Percentiles rank a stretch among this genome's conserved stretches.
Evolutionary conservation across 148 eudicot genomes (phyloP).

Genomic region (Oxyria digyna): DNA sequence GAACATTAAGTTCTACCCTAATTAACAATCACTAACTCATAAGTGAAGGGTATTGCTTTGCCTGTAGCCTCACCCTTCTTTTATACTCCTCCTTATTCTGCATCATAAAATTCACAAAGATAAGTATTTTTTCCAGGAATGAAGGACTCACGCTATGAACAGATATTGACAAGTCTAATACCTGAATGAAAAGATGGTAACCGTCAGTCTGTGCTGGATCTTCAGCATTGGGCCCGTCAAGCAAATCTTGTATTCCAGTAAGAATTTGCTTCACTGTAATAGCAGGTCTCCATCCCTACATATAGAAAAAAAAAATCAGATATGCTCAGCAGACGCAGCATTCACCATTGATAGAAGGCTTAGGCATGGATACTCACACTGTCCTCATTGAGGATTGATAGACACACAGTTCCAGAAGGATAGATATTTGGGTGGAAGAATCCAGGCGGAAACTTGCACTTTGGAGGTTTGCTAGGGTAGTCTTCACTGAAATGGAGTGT

Average conservation of each 20-base stretch:
- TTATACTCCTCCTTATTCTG: slow-evolving; percentile 11
- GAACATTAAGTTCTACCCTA: slow-evolving; percentile 1
- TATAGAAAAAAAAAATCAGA: not conserved
- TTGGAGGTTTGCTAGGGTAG: slow-evolving; percentile 56
- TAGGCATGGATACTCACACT: slow-evolving; percentile 23
- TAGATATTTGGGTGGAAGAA: slow-evolving; percentile 54
- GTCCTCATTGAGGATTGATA: slow-evolving; percentile 45
- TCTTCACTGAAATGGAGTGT: slow-evolving; percentile 39
- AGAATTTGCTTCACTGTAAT: slow-evolving; percentile 53
- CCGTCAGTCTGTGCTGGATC: slow-evolving; percentile 48
- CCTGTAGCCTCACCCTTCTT: slow-evolving; percentile 15
- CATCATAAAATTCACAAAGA: not conserved
- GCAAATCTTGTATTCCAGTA: slow-evolving; percentile 44
- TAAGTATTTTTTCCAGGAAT: not conserved
- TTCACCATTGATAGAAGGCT: not conserved
- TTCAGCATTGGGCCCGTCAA: slow-evolving; percentile 38
- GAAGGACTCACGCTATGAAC: not conserved
- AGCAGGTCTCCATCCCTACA: slow-evolving; percentile 51
- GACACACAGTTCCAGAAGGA: slow-evolving; percentile 49
- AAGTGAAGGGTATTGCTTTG: slow-evolving; percentile 14
- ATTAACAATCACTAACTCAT: not conserved
- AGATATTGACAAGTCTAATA: not conserved
- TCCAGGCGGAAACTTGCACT: slow-evolving; percentile 46
- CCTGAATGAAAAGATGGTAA: slow-evolving; percentile 29
- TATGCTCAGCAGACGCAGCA: not conserved